A percentile compares a stretch with the other conserved stretches of the same genome.
Evolutionary conservation across 306 rosid species (phyloP).

Genomic region (Gynostemma pentaphyllum): DNA sequence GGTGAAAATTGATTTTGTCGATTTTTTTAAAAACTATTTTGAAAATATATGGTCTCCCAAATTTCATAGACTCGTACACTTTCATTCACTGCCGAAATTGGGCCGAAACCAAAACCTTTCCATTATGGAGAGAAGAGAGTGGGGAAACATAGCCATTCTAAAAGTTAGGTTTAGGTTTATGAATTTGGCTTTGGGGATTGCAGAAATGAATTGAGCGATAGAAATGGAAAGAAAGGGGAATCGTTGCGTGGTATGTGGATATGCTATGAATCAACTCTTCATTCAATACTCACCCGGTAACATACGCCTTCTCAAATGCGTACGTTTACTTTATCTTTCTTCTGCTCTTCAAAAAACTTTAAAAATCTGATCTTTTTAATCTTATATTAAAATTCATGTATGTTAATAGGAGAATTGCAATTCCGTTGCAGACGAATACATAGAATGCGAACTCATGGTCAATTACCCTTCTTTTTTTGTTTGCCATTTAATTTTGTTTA

Average conservation of each 20-base stretch:
- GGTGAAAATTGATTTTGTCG: no score
- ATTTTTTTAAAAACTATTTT: no score
- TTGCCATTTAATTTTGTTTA: background rate
- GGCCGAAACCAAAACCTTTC: no score
- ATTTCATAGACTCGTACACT: no score
- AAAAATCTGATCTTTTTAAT: background rate
- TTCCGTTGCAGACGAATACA: constrained; percentile 69
- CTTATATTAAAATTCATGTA: background rate
- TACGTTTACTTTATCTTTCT: constrained; percentile 13
- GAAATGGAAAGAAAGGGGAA: constrained; percentile 25
- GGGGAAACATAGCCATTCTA: no score
- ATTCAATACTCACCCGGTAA: constrained; percentile 85
- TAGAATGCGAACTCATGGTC: constrained; percentile 81
- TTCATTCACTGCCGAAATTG: no score
- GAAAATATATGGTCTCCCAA: no score
- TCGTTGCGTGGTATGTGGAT: constrained; percentile 70
- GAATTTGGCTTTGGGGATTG: no score
- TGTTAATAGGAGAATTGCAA: constrained; percentile 54
- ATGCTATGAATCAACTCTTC: constrained; percentile 38
- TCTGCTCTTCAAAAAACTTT: background rate
- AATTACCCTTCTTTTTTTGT: background rate
- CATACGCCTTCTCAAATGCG: constrained; percentile 89
- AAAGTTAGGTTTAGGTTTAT: no score
- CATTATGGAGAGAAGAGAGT: no score
- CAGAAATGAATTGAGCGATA: background rate